Conservation (phyloP, 73 alveolate genomes). For the Durusdinium trenchii region DNA sequence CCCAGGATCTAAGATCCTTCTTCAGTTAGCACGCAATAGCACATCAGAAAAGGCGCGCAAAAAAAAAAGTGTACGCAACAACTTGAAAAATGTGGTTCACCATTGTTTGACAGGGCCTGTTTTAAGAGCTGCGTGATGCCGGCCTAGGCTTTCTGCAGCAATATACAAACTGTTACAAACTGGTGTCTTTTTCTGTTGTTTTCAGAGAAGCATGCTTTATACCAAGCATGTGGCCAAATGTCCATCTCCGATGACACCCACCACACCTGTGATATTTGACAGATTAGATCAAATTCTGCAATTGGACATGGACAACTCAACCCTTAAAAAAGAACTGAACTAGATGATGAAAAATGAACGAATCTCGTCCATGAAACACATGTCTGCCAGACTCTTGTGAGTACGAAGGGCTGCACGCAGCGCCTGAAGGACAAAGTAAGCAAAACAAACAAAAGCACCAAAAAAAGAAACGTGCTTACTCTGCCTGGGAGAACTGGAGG, state of each 20-base stretch:
- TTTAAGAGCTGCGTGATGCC: slow-evolving; percentile 82
- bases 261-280: background rate
- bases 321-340: too few species aligned
- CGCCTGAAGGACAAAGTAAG: background rate
- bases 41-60: too few species aligned
- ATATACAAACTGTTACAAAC: background rate
- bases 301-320: too few species aligned
- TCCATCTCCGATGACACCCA: slow-evolving; percentile 82
- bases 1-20: too few species aligned
- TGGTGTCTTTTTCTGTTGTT: background rate
- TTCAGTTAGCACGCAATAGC: too few species aligned
- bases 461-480: too few species aligned
- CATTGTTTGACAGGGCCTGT: background rate
- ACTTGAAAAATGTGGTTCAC: too few species aligned
- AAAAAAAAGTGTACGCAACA: too few species aligned
- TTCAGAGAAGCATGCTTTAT: background rate
- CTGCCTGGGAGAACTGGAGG: slow-evolving; percentile 64
- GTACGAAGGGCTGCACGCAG: slow-evolving; percentile 59
- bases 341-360: too few species aligned
- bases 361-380: background rate
- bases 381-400: slow-evolving; percentile 33
- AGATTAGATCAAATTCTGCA: too few species aligned
- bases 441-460: background rate
- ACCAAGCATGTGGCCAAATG: background rate
- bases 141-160: too few species aligned